Percentiles rank a stretch among this genome's conserved stretches.
phyloP scores from a whole-genome alignment of 1,139 yeast species.

The Pneumocystis carinii region DNA sequence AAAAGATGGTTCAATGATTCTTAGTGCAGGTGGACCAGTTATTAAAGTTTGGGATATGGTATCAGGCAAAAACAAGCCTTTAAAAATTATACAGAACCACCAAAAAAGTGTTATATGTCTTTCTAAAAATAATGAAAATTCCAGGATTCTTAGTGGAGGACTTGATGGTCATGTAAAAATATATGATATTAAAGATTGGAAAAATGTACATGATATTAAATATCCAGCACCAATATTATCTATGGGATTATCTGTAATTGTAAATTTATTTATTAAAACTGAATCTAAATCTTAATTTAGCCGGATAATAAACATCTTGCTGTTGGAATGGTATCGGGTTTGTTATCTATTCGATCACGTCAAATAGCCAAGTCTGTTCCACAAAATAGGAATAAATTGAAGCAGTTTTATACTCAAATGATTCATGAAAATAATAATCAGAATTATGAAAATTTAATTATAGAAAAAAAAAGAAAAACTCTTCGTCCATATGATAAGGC shows the following conservation, averaged over 20 bases:
- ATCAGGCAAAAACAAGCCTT: constrained; percentile 32
- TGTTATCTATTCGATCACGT: constrained; percentile 75
- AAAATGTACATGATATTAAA: constrained; percentile 61
- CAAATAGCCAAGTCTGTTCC: constrained; percentile 24
- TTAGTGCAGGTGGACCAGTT: constrained; percentile 71
- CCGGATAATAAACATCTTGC: constrained; percentile 84
- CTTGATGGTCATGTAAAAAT: constrained; percentile 95
- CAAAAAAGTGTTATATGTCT: constrained; percentile 85
- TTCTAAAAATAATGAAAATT: constrained; percentile 35
- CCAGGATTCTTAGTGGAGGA: constrained; percentile 80
- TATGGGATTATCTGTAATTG: constrained; percentile 6
- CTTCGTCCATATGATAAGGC: constrained; percentile 70
- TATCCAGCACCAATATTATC: constrained; percentile 11
- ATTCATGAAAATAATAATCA: constrained; percentile 81
- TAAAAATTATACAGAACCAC: constrained; percentile 55
- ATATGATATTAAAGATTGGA: constrained; percentile 71
- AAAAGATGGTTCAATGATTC: constrained; percentile 55
- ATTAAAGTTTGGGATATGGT: constrained; percentile 88
- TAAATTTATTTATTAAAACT: neutral
- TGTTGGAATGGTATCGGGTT: constrained; percentile 85
- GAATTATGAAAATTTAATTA: constrained; percentile 56
- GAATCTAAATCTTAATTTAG: constrained; percentile 25
- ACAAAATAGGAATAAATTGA: constrained; percentile 24
- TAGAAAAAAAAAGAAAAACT: constrained; percentile 32
- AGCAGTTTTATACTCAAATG: constrained; percentile 50